phyloP scores from a whole-genome alignment of 2,329 filamentous ascomycete genomes.

The Aspergillus phoenicis region DNA sequence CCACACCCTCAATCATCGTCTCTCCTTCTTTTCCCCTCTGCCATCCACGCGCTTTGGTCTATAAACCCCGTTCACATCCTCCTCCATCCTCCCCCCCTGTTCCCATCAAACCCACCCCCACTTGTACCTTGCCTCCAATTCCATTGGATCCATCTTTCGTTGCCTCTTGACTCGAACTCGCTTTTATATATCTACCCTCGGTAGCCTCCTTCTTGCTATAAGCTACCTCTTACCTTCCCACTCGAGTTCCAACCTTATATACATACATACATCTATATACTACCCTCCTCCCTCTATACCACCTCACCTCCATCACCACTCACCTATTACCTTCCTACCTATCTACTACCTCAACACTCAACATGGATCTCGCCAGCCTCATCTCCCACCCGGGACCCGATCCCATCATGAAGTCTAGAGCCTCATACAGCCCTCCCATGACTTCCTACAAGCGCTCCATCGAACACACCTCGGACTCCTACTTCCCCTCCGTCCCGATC shows the following conservation, averaged over 20 bases:
- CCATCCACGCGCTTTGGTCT: conserved; percentile 17
- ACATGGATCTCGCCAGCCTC: conserved; percentile 41
- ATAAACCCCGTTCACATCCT: conserved; percentile 23
- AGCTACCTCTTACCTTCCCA: conserved; percentile 5
- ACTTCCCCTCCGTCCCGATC: conserved; percentile 27
- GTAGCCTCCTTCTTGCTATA: conserved; percentile 13
- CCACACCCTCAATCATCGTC: not conserved
- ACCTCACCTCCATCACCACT: not conserved
- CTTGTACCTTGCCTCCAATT: conserved; percentile 13
- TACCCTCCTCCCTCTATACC: not conserved
- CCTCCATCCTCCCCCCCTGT: conserved; percentile 11
- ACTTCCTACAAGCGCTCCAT: conserved; percentile 29
- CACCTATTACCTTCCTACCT: not conserved
- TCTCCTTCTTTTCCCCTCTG: conserved; percentile 11
- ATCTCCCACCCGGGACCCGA: conserved; percentile 31
- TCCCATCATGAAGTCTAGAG: conserved; percentile 19
- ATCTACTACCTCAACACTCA: conserved; percentile 10
- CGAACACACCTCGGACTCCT: conserved; percentile 21
- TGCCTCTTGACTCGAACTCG: conserved; percentile 8
- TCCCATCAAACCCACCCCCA: conserved; percentile 17
- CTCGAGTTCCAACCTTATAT: too few relatives aligned
- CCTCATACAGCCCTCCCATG: conserved; percentile 20
- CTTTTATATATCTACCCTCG: conserved; percentile 20
- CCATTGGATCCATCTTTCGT: conserved; percentile 5
- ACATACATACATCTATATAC: not conserved